Evolutionary conservation across 345 rosid genomes (phyloP), one percentile per base, ranked within the genome.

Genomic region (Streptanthus diversifolius): DNA sequence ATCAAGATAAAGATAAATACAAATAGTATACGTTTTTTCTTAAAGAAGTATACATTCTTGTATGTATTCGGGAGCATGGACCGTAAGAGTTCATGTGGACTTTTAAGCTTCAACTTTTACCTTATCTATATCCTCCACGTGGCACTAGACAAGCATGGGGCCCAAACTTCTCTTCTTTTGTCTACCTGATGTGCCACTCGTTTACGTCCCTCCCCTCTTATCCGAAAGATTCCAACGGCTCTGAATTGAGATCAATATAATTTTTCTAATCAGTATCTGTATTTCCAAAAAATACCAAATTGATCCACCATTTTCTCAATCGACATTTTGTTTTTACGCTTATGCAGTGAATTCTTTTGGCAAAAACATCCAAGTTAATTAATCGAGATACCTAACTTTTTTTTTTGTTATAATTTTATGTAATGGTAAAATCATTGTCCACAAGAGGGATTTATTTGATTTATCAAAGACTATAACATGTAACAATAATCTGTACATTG

Each of bases 121-220:
- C 76, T 76, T 76, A 76, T 76, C 80, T 18, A 5, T 39, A 70
- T 76, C 61, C 40, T 71, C 58, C 80, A 70, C 76, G 76, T 76
- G 76, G 47, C 76, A 22, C 21, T 37, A 45, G 40, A 37, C 14
- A 21, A 48, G 40, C 14, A 53, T 68, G 71, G 80, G 55, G 1
- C 75, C 80, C 75, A 21, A 54, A 29, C 41, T 55, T 13, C 14
- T 32, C 39, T 41, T 13, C 18, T 40, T 45, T 17, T 43, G 24
- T 62, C 63, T 21, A 18, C 29, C 61, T 57, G 58, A 33, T 44
- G 64, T 44, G 64, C 37, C 65, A 45, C 41, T 27, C 66, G 40
- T 67, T 25, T 67, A 27, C 17, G 39, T 55, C 56, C 37, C 29
- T 44, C 64, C 27, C 79, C 70, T 76, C 80, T 76, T 76, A 76